Evolutionary conservation across 345 rosid genomes (phyloP), one percentile per base, ranked within the genome.

Genomic region (Crucihimalaya himalaica): DNA sequence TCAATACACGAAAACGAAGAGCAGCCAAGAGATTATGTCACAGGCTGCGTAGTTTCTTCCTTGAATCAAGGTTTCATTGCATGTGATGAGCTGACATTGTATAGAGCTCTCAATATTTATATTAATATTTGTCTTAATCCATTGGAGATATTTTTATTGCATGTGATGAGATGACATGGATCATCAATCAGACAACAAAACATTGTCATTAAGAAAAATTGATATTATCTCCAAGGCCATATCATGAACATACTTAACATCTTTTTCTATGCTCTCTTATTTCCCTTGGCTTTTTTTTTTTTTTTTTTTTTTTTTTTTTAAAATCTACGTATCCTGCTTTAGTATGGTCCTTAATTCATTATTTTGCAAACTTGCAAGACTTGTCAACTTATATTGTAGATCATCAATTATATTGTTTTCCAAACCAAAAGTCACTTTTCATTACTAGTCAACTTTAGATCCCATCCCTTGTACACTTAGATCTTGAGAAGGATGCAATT

Each of bases 381-480:
- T 52, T 52, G 32, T 52, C 57, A 52, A 21, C 29, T 21, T 37
- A 3, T 11, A 37, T 37, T 37, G 40, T 10, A 37, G 6, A 40
- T 40, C 45, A 14, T 14, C 45, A 40, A 14, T 13, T 4, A 40
- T 52, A 25, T 2, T 21, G 5, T 25, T 6, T 8, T 27, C 12
- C 35, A 28, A 34, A 54, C 35, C 19, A 27, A 14, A 53, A 54
- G 21, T 54, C 13, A 54, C 21, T 29, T 55, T 16, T 9, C 29
- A 19, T 35, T 0, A 58, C 15, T 58, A 74, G 66, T 47, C 66
- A 57, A 66, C 40, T 74, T 46, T 57, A 29, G 15, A 66, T 73
- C 35, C 31, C 46, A 23, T 16, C 23, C 20, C 52, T 20, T 35
- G 66, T 34, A 57, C 10, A 74, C 34, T 4, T 25, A 47, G 62